These are phyloP conservation scores for Monosporozyma aerobia DNA, from an alignment of 805 yeast species.

Conservation along the genomic window DNA sequence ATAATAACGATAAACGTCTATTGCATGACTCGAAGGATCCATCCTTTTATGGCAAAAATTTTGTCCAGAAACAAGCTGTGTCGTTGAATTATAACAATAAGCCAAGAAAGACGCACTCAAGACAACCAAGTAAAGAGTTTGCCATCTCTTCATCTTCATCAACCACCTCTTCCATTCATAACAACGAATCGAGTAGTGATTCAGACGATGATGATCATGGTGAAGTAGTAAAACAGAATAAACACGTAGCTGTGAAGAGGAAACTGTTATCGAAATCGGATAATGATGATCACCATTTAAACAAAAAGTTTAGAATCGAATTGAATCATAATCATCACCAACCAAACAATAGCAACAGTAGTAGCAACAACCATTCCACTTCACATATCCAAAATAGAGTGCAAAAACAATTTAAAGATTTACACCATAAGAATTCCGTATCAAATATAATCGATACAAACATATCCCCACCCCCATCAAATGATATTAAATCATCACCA, in stretches of 20 bases:
- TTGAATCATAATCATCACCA: neutral
- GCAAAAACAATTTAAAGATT: conserved; percentile 20
- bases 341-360: too few species aligned
- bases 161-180: neutral
- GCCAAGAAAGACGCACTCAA: neutral
- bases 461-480: neutral
- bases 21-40: conserved; percentile 58
- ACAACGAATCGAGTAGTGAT: neutral
- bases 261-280: neutral
- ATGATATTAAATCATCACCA: neutral
- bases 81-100: neutral
- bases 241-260: neutral
- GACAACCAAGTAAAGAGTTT: neutral
- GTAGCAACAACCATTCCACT: neutral
- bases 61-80: conserved; percentile 5
- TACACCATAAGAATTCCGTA: conserved; percentile 9
- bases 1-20: conserved; percentile 24
- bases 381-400: conserved; percentile 18
- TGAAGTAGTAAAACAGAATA: neutral
- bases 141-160: neutral
- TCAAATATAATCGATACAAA: conserved; percentile 2
- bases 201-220: neutral
- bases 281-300: neutral
- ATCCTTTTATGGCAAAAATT: conserved; percentile 46
- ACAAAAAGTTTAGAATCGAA: conserved; percentile 1